These are phyloP conservation scores for Pascua sp. DNA, from an alignment of 1,284 basidiomycete genomes.

Conservation along the genomic window DNA sequence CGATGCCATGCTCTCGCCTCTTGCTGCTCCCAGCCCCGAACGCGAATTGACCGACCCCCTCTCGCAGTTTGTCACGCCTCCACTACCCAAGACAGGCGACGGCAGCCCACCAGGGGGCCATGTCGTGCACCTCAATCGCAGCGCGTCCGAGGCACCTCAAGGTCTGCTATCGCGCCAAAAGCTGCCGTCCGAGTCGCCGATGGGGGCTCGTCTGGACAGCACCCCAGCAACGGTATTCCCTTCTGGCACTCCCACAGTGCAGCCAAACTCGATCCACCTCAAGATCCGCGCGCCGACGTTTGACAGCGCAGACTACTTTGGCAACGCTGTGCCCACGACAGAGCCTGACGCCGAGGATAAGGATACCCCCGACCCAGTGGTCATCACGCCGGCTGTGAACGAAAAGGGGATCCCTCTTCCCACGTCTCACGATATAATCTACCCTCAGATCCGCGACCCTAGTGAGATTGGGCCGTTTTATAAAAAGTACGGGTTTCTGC, in stretches of 20 bases:
- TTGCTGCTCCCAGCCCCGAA: conserved; percentile 79
- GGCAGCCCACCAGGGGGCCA: no score
- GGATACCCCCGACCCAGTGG: background rate
- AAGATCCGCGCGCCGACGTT: no score
- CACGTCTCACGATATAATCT: background rate
- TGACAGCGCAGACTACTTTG: conserved; percentile 2
- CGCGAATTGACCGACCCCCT: conserved; percentile 81
- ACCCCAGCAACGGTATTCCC: no score
- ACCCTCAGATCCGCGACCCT: conserved; percentile 3
- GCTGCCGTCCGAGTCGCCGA: no score
- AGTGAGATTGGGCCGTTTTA: conserved; percentile 52
- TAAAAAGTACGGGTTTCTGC: conserved; percentile 66
- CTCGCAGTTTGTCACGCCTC: conserved; percentile 34
- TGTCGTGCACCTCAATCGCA: no score
- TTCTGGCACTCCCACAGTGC: no score
- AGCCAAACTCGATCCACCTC: no score
- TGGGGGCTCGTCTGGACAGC: no score
- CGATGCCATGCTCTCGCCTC: conserved; percentile 53
- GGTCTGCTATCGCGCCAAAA: no score
- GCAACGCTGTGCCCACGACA: background rate
- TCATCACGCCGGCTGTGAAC: background rate
- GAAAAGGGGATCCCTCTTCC: background rate
- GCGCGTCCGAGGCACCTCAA: no score
- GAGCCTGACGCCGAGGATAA: background rate
- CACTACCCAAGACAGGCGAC: no score